Conservation (phyloP, 169 alveolate genomes). For the Neospora caninum region DNA sequence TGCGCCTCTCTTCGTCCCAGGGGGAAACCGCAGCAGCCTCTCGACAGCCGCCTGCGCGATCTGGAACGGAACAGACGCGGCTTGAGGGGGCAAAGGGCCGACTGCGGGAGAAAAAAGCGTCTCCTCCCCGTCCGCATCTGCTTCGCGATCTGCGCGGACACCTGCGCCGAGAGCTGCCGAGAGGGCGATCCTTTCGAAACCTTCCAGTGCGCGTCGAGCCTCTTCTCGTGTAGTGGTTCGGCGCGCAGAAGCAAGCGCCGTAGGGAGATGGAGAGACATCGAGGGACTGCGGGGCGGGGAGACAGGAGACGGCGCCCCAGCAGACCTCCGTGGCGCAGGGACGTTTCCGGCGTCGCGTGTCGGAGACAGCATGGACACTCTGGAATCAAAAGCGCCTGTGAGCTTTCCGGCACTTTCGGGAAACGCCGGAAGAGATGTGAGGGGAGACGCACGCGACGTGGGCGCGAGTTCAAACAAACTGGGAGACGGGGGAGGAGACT, state of each 20-base stretch:
- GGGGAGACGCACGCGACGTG: background rate
- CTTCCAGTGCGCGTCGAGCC: background rate
- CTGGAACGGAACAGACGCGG: background rate
- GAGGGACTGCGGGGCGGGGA: background rate
- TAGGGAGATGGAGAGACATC: background rate
- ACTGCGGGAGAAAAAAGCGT: background rate
- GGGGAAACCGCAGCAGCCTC: background rate
- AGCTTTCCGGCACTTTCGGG: no score
- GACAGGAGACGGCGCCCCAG: background rate
- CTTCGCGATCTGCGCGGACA: background rate
- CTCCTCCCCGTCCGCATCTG: background rate
- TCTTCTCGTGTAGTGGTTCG: background rate
- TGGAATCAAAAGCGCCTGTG: no score
- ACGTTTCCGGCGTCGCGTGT: no score
- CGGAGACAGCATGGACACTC: no score
- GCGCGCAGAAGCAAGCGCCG: background rate
- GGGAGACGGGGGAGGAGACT: no score
- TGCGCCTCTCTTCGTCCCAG: background rate
- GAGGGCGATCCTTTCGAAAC: background rate
- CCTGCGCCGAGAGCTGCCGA: constrained; percentile 17
- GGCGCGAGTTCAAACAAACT: no score
- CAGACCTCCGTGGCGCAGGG: no score
- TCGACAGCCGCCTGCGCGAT: background rate
- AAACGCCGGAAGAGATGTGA: no score
- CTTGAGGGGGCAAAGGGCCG: background rate